phyloP scores from a whole-genome alignment of 345 rosid genomes.

The Murraya koenigii region DNA sequence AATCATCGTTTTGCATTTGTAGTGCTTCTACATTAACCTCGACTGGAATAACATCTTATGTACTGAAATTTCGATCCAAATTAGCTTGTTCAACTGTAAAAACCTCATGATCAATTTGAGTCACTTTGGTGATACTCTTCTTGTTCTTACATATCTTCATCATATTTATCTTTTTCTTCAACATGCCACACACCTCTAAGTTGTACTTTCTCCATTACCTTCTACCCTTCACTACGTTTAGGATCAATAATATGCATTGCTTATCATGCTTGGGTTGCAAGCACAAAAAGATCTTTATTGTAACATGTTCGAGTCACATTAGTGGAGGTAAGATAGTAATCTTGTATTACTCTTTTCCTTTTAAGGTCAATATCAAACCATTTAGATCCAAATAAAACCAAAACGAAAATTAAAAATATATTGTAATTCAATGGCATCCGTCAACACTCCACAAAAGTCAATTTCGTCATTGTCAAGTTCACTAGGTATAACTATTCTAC shows the following conservation, averaged over 20 bases:
- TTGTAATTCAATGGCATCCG: too few species aligned
- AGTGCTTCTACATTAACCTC: too few species aligned
- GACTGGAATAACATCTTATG: too few species aligned
- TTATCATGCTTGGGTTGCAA: neutral
- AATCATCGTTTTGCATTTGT: too few species aligned
- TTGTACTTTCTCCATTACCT: neutral
- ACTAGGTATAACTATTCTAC: neutral
- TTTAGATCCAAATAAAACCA: neutral
- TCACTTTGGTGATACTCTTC: too few species aligned
- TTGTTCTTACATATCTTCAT: neutral
- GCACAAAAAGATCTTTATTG: neutral
- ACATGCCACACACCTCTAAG: neutral
- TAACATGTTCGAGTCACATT: neutral
- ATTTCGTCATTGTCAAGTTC: neutral
- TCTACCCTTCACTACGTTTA: neutral
- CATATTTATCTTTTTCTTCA: too few species aligned
- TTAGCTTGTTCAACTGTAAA: too few species aligned
- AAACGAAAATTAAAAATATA: too few species aligned
- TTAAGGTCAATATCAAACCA: neutral
- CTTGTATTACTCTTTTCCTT: neutral
- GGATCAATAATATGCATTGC: neutral
- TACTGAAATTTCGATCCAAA: too few species aligned
- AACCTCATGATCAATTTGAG: too few species aligned
- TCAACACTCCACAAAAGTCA: neutral
- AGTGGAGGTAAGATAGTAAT: neutral